Evolutionary conservation across 2,329 filamentous ascomycete genomes (phyloP).

Genomic region (Calonectria fujianensis): DNA sequence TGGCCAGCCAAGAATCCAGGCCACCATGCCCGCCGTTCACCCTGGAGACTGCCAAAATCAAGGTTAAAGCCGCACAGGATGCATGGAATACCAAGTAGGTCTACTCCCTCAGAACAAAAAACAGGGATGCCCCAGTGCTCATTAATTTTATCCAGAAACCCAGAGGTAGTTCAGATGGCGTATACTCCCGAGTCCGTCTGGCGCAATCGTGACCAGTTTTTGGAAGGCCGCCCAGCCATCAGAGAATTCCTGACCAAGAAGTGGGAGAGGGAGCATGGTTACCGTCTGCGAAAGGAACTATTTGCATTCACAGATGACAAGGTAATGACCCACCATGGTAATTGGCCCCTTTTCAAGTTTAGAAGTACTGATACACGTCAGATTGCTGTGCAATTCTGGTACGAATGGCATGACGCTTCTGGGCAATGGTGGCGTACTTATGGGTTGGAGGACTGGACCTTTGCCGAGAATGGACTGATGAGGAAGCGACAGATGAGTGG

Average conservation of each 20-base stretch:
- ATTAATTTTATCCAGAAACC: slow-evolving; percentile 69
- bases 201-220: slow-evolving; percentile 84
- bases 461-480: slow-evolving; percentile 82
- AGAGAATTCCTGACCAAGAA: slow-evolving; percentile 81
- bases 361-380: slow-evolving; percentile 48
- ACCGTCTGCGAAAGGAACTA: slow-evolving; percentile 87
- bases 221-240: slow-evolving; percentile 81
- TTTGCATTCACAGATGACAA: slow-evolving; percentile 85
- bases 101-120: neutral
- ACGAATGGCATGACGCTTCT: slow-evolving; percentile 82
- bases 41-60: slow-evolving; percentile 79
- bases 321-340: slow-evolving; percentile 55
- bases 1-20: slow-evolving; percentile 29
- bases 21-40: slow-evolving; percentile 83
- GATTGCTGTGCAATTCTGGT: slow-evolving; percentile 95
- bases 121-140: neutral
- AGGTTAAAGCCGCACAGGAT: slow-evolving; percentile 90
- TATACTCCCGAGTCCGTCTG: slow-evolving; percentile 87
- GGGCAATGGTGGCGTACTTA: slow-evolving; percentile 93
- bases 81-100: slow-evolving; percentile 85
- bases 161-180: slow-evolving; percentile 78
- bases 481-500: slow-evolving; percentile 85
- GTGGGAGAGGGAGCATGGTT: slow-evolving; percentile 83
- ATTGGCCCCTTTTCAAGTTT: neutral
- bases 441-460: slow-evolving; percentile 88